Evolutionary conservation across 1,284 basidiomycete genomes (phyloP).

Genomic region (Chalciporus piperatoides): DNA sequence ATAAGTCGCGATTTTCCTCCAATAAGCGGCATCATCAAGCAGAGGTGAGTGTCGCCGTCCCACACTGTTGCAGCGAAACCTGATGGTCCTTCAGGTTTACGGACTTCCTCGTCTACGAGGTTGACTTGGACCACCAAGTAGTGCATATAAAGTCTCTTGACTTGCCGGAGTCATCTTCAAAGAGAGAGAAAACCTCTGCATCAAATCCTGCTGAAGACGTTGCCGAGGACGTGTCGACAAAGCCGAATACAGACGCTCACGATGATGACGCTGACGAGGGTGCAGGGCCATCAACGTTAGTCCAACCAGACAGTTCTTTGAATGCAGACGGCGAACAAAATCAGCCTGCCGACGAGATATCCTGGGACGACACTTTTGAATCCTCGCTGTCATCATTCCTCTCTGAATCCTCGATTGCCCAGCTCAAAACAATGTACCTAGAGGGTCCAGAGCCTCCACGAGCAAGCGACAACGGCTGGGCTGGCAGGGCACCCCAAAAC

Average conservation of each 20-base stretch:
- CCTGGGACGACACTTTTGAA: constrained; percentile 65
- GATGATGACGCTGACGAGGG: neutral
- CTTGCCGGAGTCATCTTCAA: constrained; percentile 55
- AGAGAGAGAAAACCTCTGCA: constrained; percentile 30
- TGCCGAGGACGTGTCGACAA: constrained; percentile 4
- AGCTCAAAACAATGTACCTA: constrained; percentile 68
- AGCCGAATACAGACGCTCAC: constrained; percentile 2
- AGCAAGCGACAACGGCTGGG: constrained; percentile 68
- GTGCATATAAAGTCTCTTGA: constrained; percentile 75
- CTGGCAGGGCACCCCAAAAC: constrained; percentile 40
- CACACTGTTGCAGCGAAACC: constrained; percentile 5
- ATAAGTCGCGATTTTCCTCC: constrained; percentile 66
- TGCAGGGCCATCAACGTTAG: constrained; percentile 7
- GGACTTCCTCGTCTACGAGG: constrained; percentile 91
- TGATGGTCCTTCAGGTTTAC: constrained; percentile 65
- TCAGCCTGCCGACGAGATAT: constrained; percentile 32
- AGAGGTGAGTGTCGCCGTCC: constrained; percentile 55
- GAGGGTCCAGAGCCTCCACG: constrained; percentile 73
- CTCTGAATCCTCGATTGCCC: constrained; percentile 54
- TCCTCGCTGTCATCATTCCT: constrained; percentile 58
- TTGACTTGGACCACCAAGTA: constrained; percentile 75
- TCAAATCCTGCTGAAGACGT: constrained; percentile 8
- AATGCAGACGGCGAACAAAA: constrained; percentile 7
- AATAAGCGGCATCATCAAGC: constrained; percentile 91
- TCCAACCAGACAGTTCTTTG: neutral